Evolutionary conservation across 257 asterid species (phyloP), one percentile per base, ranked within the genome.

Genomic region (Petunia secreta): DNA sequence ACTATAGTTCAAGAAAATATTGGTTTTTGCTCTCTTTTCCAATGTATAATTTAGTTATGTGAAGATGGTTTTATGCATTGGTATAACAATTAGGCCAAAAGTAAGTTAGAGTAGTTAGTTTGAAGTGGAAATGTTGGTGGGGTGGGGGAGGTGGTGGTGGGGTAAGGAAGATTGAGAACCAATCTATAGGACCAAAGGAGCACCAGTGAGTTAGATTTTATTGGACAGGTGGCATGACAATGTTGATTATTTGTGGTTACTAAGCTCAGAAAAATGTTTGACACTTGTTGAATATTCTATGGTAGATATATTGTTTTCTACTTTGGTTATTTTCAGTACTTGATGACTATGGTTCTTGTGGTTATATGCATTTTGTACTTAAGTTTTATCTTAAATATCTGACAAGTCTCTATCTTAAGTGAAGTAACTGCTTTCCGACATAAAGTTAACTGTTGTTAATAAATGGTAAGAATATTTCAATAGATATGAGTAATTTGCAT

Each of bases 181-280:
- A 89, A 86, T 91, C 93, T 85, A 65, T n/a, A 77, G 53, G 7
- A 38, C 25, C 50, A 86, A 84, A 89, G 92, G 67, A 8, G 85
- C 85, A 84, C 85, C 79, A 81, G 8, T 85, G 85, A 75, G 64
- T 83, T 65, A 82, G 91, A 88, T 91, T 85, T 75, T 52, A 8
- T 25, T 52, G 43, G 86, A 85, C 92, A 90, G 2, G 91, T 86
- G 93, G 83, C 91, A 75, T 43, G 6, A 53, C 43, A 39, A 5
- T 52, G 88, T 84, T 79, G 81, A 16, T 60, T 46, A 2, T 3
- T 41, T 53, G 48, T 25, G 37, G 4, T 62, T 77, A 83, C 83
- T 87, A 76, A 78, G 68, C 84, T 59, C 46, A 71, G 59, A 79
- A 75, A 80, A 83, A 87, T 82, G 11, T 36, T 36, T 2, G 63